These are phyloP conservation scores for Penstemon davidsonii DNA, from an alignment of 257 asterid species.

Conservation along the genomic window DNA sequence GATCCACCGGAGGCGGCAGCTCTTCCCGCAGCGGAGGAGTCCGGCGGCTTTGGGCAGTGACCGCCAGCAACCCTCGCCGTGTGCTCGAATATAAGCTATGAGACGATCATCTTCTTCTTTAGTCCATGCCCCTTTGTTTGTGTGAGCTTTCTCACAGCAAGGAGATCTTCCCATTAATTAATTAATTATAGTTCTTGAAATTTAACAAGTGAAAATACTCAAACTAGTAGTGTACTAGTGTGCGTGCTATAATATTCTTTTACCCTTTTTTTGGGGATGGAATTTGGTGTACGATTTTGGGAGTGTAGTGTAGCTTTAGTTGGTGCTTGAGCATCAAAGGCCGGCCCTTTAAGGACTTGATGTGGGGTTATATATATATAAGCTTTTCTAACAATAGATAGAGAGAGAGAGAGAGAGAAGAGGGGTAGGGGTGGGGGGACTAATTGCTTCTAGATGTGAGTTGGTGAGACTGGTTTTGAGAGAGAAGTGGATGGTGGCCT, in stretches of 20 bases:
- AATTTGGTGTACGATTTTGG: constrained; percentile 11
- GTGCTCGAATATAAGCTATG: constrained; percentile 64
- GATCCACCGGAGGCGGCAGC: constrained; percentile 96
- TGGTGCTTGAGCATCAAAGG: constrained; percentile 40
- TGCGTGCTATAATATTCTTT: neutral
- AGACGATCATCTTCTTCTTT: constrained; percentile 93
- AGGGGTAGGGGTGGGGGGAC: constrained; percentile 9
- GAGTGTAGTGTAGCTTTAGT: neutral
- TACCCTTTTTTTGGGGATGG: constrained; percentile 15
- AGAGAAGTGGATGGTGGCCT: constrained; percentile 42
- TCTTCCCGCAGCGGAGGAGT: constrained; percentile 88
- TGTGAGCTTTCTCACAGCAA: constrained; percentile 97
- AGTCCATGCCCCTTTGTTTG: constrained; percentile 98
- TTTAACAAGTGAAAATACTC: no score
- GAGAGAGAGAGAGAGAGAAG: constrained; percentile 13
- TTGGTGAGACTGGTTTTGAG: constrained; percentile 80
- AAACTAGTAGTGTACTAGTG: no score
- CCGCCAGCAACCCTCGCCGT: constrained; percentile 97
- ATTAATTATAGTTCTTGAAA: no score
- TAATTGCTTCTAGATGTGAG: constrained; percentile 89
- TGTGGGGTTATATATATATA: constrained; percentile 42
- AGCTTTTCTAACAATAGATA: constrained; percentile 32
- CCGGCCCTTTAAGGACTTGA: constrained; percentile 43
- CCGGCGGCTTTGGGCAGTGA: constrained; percentile 96
- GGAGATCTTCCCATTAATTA: constrained; percentile 88